Conservation (phyloP, 495 filamentous ascomycete genomes). For the Penicillium mononematosum region DNA sequence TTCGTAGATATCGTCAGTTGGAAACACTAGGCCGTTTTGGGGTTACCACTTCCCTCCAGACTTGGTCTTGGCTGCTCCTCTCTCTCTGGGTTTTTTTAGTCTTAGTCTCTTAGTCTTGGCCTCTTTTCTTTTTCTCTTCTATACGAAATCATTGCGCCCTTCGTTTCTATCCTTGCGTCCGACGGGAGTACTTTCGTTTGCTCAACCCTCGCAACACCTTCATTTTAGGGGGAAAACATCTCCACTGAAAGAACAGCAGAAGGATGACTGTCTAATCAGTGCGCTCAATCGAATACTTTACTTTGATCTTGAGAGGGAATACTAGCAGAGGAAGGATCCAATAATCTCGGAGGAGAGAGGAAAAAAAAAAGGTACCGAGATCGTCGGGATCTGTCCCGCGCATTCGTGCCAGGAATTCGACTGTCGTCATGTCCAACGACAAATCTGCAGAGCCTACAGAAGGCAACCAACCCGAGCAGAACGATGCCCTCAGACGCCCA, state of each 20-base stretch:
- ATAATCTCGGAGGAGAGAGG: background rate
- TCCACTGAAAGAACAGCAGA: background rate
- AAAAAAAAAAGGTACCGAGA: conserved; percentile 14
- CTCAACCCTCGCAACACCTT: conserved; percentile 5
- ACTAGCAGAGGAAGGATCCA: background rate
- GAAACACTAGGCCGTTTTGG: conserved; percentile 13
- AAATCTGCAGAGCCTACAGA: conserved; percentile 15
- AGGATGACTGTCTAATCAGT: background rate
- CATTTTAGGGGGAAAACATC: conserved; percentile 9
- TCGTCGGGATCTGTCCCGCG: conserved; percentile 21
- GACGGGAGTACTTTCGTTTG: conserved; percentile 6
- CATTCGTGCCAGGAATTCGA: conserved; percentile 11
- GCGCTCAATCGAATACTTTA: background rate
- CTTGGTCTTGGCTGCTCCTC: conserved; percentile 7
- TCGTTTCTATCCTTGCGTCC: conserved; percentile 8
- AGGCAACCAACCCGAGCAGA: conserved; percentile 6
- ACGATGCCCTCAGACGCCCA: conserved; percentile 23
- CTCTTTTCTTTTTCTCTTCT: background rate
- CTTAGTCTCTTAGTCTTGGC: background rate
- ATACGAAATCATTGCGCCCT: background rate
- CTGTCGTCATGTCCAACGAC: conserved; percentile 32
- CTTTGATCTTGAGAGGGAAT: background rate
- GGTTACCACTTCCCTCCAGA: conserved; percentile 5
- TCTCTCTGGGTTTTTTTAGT: background rate
- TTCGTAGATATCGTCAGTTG: background rate